Percentiles rank a stretch among this genome's conserved stretches.
phyloP scores from a whole-genome alignment of 2,329 filamentous ascomycete genomes.

The Xylariales sp. region DNA sequence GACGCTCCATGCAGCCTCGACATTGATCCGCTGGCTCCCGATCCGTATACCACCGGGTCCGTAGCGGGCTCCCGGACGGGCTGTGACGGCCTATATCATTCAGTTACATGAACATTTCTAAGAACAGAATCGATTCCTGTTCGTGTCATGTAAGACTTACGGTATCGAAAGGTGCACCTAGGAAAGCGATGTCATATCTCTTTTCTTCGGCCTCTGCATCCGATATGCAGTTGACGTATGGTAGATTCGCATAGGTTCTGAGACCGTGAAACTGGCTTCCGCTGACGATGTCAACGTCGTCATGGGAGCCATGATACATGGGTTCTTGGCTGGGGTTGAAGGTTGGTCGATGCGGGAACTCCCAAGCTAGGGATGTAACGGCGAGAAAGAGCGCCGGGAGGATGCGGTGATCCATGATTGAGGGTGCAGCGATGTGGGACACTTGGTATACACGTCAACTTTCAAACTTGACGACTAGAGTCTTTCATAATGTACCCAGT shows the following conservation, averaged over 20 bases:
- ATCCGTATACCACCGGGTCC: slow-evolving; percentile 28
- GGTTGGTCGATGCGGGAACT: slow-evolving; percentile 17
- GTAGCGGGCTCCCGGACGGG: slow-evolving; percentile 31
- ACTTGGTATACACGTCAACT: too few species aligned
- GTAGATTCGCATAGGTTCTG: slow-evolving; percentile 58
- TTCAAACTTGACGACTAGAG: too few species aligned
- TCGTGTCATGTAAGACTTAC: slow-evolving; percentile 18
- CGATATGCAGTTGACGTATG: slow-evolving; percentile 57
- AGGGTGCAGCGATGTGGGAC: too few species aligned
- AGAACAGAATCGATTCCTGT: not conserved
- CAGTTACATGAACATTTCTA: not conserved
- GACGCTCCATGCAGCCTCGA: slow-evolving; percentile 32
- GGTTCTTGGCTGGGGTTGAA: slow-evolving; percentile 13
- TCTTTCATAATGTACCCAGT: too few species aligned
- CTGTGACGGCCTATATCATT: slow-evolving; percentile 23
- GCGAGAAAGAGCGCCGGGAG: too few species aligned
- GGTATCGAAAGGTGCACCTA: slow-evolving; percentile 48
- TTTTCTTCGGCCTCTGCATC: slow-evolving; percentile 37
- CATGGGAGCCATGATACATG: slow-evolving; percentile 14
- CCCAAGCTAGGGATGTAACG: too few species aligned
- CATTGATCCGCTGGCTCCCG: slow-evolving; percentile 25
- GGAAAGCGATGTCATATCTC: slow-evolving; percentile 53
- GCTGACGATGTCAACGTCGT: slow-evolving; percentile 34
- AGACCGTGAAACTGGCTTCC: slow-evolving; percentile 50
- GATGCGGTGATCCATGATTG: too few species aligned